Conservation (phyloP, 2,329 filamentous ascomycete genomes). For the Fusarium sp. region DNA sequence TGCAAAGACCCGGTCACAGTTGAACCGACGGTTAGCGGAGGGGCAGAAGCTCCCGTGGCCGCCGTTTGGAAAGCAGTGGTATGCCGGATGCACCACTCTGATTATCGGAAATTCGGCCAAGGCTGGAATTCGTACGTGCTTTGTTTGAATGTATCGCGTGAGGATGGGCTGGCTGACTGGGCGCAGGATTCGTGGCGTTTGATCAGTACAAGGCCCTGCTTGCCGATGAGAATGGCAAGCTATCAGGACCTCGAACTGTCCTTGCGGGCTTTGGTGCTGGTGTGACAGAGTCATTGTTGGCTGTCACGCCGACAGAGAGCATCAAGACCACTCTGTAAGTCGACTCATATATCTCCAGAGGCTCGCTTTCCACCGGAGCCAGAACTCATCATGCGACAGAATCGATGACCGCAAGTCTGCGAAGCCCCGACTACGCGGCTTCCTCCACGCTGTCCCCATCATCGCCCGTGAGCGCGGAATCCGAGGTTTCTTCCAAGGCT, state of each 20-base stretch:
- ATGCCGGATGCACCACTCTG: conserved; percentile 96
- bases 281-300: conserved; percentile 92
- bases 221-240: conserved; percentile 86
- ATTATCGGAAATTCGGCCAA: conserved; percentile 98
- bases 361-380: background rate
- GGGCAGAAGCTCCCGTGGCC: conserved; percentile 95
- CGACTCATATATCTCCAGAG: background rate
- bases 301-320: conserved; percentile 96
- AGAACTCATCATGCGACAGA: conserved; percentile 58
- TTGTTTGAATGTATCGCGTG: background rate
- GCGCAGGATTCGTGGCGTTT: conserved; percentile 85
- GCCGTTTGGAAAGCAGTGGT: conserved; percentile 94
- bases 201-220: conserved; percentile 92
- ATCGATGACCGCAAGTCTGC: conserved; percentile 94
- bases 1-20: conserved; percentile 94
- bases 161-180: conserved; percentile 22
- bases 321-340: conserved; percentile 93
- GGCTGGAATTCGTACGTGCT: conserved; percentile 86
- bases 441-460: conserved; percentile 89
- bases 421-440: conserved; percentile 90
- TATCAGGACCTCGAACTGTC: conserved; percentile 91
- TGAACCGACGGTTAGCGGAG: conserved; percentile 86
- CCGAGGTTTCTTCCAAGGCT: conserved; percentile 96
- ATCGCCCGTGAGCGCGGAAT: conserved; percentile 92
- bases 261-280: conserved; percentile 95